phyloP scores from a whole-genome alignment of 2,329 filamentous ascomycete genomes.

The Cordyceps tenuipes region DNA sequence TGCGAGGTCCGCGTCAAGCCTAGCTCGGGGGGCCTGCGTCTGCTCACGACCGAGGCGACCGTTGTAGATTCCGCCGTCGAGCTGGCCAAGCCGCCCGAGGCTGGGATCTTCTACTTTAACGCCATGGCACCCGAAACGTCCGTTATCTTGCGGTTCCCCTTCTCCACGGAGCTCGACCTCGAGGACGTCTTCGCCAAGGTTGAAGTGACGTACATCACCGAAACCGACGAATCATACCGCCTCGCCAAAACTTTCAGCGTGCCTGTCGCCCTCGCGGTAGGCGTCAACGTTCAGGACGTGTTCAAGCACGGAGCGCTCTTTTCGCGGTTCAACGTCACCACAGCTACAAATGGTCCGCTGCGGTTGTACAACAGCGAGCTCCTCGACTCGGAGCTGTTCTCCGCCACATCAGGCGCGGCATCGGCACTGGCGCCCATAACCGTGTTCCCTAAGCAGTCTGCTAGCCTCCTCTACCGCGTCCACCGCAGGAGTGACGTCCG shows the following conservation, averaged over 20 bases:
- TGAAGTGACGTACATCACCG: slow-evolving; percentile 67
- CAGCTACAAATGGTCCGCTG: slow-evolving; percentile 66
- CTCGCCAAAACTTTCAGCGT: slow-evolving; percentile 48
- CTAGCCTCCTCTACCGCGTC: slow-evolving; percentile 74
- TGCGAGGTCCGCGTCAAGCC: slow-evolving; percentile 56
- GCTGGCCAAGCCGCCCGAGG: slow-evolving; percentile 42
- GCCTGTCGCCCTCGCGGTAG: slow-evolving; percentile 69
- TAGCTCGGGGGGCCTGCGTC: slow-evolving; percentile 56
- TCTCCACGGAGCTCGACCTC: slow-evolving; percentile 72
- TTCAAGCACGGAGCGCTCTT: slow-evolving; percentile 80
- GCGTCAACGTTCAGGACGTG: slow-evolving; percentile 93
- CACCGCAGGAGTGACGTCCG: slow-evolving; percentile 38
- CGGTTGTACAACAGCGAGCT: slow-evolving; percentile 65
- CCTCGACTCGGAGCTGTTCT: slow-evolving; percentile 59
- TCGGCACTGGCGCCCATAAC: slow-evolving; percentile 34
- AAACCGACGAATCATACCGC: slow-evolving; percentile 40
- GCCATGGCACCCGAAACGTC: slow-evolving; percentile 35
- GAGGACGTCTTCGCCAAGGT: slow-evolving; percentile 62
- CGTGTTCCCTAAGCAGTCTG: slow-evolving; percentile 74
- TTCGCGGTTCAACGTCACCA: slow-evolving; percentile 85
- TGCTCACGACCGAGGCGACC: slow-evolving; percentile 52
- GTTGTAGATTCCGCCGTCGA: slow-evolving; percentile 34
- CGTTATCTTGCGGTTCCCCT: slow-evolving; percentile 63
- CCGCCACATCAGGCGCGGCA: slow-evolving; percentile 47
- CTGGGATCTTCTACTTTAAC: slow-evolving; percentile 44